Percentiles rank a stretch among this genome's conserved stretches.
phyloP scores from a whole-genome alignment of 768 basidiomycete species.

The Butyriboletus loyo region DNA sequence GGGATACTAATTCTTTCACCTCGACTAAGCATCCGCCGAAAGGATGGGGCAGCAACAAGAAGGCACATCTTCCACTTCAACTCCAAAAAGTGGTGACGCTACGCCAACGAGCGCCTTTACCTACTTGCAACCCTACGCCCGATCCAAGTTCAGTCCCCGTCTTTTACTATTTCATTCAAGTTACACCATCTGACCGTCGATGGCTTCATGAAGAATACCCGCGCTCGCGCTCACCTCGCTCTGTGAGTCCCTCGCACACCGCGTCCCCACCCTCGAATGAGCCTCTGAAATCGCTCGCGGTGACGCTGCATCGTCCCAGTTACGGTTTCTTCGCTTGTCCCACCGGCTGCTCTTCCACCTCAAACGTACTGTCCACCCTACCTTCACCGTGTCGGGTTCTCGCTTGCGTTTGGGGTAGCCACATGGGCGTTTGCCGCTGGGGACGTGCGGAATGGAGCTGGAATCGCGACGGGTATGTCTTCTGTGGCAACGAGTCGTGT shows the following conservation, averaged over 20 bases:
- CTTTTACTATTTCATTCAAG: not conserved
- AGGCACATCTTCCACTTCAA: not conserved
- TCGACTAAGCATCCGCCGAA: not conserved
- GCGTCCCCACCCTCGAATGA: not conserved
- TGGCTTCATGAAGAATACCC: slow-evolving; percentile 22
- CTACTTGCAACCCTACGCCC: slow-evolving; percentile 27
- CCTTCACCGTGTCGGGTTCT: slow-evolving; percentile 42
- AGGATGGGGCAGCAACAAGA: slow-evolving; percentile 8
- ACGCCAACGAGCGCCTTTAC: slow-evolving; percentile 21
- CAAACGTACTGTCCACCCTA: slow-evolving; percentile 38
- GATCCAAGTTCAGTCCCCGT: slow-evolving; percentile 29
- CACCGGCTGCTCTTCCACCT: slow-evolving; percentile 30
- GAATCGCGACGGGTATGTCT: slow-evolving; percentile 35
- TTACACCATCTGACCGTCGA: slow-evolving; percentile 13
- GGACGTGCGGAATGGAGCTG: slow-evolving; percentile 43
- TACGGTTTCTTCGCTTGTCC: slow-evolving; percentile 34
- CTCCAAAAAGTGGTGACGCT: not conserved
- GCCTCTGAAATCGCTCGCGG: not conserved
- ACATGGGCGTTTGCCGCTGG: slow-evolving; percentile 41
- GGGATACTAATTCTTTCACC: no score
- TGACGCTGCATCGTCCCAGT: slow-evolving; percentile 24
- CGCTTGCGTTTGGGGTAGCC: slow-evolving; percentile 41
- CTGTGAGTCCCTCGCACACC: slow-evolving; percentile 25
- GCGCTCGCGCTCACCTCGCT: slow-evolving; percentile 32
- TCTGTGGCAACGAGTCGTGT: not conserved